Conservation (phyloP, 805 yeast genomes). For the Cyberlindnera samutprakarnensis region DNA sequence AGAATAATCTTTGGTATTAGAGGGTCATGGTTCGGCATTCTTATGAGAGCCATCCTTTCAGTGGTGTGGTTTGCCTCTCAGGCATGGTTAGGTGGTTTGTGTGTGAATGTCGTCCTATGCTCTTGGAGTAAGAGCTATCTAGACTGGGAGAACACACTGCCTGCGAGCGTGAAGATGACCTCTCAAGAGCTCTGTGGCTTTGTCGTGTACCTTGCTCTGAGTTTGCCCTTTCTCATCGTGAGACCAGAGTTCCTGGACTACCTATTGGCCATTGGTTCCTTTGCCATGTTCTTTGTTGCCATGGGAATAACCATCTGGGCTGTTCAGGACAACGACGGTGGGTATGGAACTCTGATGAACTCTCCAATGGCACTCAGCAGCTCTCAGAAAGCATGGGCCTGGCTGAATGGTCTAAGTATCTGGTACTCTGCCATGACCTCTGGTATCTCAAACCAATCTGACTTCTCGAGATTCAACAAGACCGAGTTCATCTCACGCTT, state of each 20-base stretch:
- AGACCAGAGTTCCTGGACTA: conserved; percentile 36
- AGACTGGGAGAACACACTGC: not conserved
- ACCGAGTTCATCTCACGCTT: conserved; percentile 15
- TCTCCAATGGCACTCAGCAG: not conserved
- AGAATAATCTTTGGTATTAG: conserved; percentile 39
- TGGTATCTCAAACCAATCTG: conserved; percentile 32
- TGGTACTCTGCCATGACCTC: conserved; percentile 35
- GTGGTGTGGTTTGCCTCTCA: conserved; percentile 42
- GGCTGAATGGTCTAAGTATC: conserved; percentile 29
- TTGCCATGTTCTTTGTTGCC: conserved; percentile 30
- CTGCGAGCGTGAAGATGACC: conserved; percentile 1
- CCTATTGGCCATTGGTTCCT: conserved; percentile 27
- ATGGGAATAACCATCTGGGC: conserved; percentile 30
- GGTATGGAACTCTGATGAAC: conserved; percentile 1
- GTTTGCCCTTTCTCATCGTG: conserved; percentile 30
- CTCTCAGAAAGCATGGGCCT: conserved; percentile 26
- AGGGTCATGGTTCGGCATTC: conserved; percentile 35
- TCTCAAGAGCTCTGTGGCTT: conserved; percentile 33
- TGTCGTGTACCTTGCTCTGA: conserved; percentile 34
- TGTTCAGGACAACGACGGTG: conserved; percentile 2
- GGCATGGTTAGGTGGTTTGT: conserved; percentile 38
- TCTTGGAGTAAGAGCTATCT: conserved; percentile 32
- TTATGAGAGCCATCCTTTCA: conserved; percentile 35
- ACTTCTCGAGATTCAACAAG: conserved; percentile 30
- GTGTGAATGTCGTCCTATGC: conserved; percentile 30